Percentiles rank a stretch among this genome's conserved stretches.
Evolutionary conservation across 2,329 filamentous ascomycete species (phyloP).

Genomic region (Colletotrichum shisoi): DNA sequence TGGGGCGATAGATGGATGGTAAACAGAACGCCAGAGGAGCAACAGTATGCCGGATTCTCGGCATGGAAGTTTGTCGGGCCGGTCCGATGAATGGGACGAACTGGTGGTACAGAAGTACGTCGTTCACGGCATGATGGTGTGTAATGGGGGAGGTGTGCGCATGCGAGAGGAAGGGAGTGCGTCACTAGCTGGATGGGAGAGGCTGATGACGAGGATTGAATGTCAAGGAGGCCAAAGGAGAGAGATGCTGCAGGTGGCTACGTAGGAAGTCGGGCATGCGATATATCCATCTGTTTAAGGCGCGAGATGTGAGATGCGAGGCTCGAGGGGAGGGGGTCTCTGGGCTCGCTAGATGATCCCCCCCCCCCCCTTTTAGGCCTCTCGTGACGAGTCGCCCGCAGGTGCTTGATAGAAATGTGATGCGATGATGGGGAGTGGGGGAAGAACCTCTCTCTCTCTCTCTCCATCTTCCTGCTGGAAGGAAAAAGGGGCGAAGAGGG

Average conservation of each 20-base stretch:
- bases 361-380: no score
- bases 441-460: background rate
- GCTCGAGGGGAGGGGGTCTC: background rate
- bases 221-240: background rate
- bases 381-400: background rate
- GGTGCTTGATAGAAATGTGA: background rate
- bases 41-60: background rate
- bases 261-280: no score
- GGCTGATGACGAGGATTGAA: no score
- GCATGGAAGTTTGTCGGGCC: background rate
- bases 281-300: no score
- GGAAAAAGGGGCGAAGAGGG: background rate
- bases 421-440: no score
- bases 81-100: conserved; percentile 25
- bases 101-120: background rate
- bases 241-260: no score
- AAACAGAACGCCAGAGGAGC: background rate
- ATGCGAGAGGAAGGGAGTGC: background rate
- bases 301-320: no score
- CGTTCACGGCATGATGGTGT: background rate
- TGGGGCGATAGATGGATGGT: background rate
- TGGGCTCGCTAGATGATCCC: background rate
- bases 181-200: background rate
- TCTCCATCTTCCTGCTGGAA: background rate
- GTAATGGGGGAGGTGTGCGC: background rate